Base-by-base conservation (phyloP, 2,329 filamentous ascomycete species). In the Alternaria rosae region DNA sequence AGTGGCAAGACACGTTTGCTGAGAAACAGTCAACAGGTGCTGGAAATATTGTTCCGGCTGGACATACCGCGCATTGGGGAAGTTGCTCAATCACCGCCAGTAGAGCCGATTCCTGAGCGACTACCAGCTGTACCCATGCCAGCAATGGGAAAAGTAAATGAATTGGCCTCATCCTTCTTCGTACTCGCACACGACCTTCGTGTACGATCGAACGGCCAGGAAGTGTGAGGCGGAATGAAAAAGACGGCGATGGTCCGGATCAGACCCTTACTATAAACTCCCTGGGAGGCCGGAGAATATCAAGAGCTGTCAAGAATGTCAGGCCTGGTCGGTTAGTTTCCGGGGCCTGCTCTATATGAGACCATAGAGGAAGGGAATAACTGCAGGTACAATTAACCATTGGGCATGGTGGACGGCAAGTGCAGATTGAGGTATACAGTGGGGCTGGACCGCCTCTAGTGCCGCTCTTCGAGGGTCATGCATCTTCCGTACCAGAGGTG, bases 21-120 rank as follows among this genome's bases (percentile, higher is more conserved):
- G 30, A 25, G 50, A 30, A 21, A 9, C 12, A 13, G 47, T 67
- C 44, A 68, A 54, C 20, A 42, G 8, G 8, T 23, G 17, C 21
- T n/a, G 35, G 11, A 28, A 12, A 43, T 21, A n/a, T 42, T 3
- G 23, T 12, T 35, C 15, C 48, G 4, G 17, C 21, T 20, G 11
- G 30, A 68, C 69, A 47, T 70, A 71, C 69, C 44, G 69, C 68
- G 45, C 69, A 71, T 51, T 55, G 41, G 25, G 69, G 69, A 45
- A 71, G 63, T 17, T 63, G 54, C 23, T 48, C 57, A 53, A 67
- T 53, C 17, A 56, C 61, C 8, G 60, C 58, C n/a, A 56, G 28
- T 13, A 70, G 25, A 57, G 53, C 57, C 21, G 61, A 50, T 12
- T 61, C 55, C 55, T 70, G 66, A 32, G 68, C 68, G 21, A 69